phyloP scores from a whole-genome alignment of 495 filamentous ascomycete genomes.

The Trichoderma gamsii region DNA sequence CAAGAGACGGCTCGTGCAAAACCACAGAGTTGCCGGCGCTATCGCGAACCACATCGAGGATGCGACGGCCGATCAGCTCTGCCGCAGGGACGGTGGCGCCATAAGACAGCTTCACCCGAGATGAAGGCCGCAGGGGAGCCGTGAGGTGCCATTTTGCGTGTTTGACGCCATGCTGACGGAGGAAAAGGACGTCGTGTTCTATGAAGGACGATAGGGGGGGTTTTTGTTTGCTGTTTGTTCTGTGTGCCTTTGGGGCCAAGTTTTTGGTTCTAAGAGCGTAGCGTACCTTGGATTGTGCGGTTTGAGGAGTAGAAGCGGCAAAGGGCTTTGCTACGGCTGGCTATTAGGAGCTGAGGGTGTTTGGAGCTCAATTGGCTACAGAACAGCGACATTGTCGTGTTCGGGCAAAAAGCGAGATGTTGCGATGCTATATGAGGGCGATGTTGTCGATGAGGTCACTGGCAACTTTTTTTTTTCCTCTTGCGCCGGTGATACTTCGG shows the following conservation, averaged over 20 bases:
- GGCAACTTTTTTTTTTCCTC: not conserved
- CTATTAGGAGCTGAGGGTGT: not conserved
- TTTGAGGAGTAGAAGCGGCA: conserved; percentile 11
- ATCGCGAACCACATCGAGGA: conserved; percentile 15
- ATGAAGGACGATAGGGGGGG: not conserved
- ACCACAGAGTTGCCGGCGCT: conserved; percentile 10
- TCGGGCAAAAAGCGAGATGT: too few species aligned
- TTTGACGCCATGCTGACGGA: conserved; percentile 10
- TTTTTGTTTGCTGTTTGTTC: not conserved
- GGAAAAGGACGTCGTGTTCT: conserved; percentile 17
- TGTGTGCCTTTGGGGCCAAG: too few species aligned
- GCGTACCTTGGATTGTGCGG: conserved; percentile 1
- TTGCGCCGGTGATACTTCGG: conserved; percentile 13
- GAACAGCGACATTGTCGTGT: not conserved
- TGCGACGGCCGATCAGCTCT: conserved; percentile 12
- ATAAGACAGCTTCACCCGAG: conserved; percentile 4
- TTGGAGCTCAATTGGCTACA: not conserved
- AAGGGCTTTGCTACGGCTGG: not conserved
- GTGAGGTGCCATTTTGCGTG: conserved; percentile 14
- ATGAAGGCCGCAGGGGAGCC: not conserved
- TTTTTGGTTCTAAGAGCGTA: not conserved
- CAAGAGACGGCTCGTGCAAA: conserved; percentile 5
- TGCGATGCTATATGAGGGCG: not conserved
- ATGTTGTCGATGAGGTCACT: not conserved
- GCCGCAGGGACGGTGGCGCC: not conserved